These are phyloP conservation scores for Dipteronia sinensis DNA, from an alignment of 345 rosid genomes.

Conservation along the genomic window DNA sequence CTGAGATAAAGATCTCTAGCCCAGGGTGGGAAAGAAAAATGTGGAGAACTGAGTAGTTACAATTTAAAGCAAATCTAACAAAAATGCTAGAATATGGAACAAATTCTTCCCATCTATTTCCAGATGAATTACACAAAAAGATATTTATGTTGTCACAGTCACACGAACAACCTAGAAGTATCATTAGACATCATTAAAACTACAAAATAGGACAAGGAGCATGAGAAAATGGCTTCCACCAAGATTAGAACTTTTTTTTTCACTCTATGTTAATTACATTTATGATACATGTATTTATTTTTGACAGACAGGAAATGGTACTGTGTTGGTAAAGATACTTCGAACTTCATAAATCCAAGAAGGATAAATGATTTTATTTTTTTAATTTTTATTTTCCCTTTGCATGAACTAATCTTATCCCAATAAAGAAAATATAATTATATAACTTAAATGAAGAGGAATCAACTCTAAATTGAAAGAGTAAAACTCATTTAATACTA, in stretches of 20 bases:
- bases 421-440: not conserved
- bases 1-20: slow-evolving; percentile 6
- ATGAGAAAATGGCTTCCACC: not conserved
- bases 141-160: not conserved
- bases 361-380: not conserved
- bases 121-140: not conserved
- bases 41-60: not conserved
- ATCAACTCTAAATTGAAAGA: not conserved
- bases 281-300: not conserved
- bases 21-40: not conserved
- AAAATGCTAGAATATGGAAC: too few species aligned
- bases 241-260: not conserved
- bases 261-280: not conserved
- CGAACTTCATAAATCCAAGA: not conserved
- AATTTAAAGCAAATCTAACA: not conserved
- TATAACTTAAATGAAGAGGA: not conserved
- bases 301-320: not conserved
- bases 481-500: not conserved
- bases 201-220: not conserved
- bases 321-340: not conserved
- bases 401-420: not conserved
- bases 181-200: not conserved
- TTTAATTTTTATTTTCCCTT: not conserved
- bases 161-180: slow-evolving; percentile 6
- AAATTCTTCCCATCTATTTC: not conserved